phyloP scores from a whole-genome alignment of 73 alveolate genomes.

The Paramecium octaurelia region DNA sequence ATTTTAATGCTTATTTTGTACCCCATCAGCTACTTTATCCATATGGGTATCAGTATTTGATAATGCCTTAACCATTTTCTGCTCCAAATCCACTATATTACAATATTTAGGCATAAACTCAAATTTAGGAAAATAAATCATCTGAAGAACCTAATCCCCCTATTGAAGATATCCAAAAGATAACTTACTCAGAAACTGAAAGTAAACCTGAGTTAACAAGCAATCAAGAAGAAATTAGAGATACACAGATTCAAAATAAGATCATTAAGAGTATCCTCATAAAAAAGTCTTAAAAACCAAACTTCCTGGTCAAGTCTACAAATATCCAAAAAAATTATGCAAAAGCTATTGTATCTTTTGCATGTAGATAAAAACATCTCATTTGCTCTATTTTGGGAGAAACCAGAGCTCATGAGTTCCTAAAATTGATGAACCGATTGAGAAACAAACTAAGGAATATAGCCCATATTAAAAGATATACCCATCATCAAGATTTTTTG shows the following conservation, averaged over 20 bases:
- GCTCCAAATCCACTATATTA: neutral
- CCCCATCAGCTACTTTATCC: neutral
- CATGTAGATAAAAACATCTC: neutral
- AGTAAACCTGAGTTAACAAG: neutral
- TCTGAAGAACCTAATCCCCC: neutral
- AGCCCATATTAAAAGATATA: neutral
- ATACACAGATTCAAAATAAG: neutral
- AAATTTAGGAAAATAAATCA: neutral
- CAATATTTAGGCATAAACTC: neutral
- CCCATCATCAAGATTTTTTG: neutral
- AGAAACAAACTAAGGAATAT: conserved; percentile 24
- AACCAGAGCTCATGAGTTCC: neutral
- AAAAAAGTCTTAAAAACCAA: neutral
- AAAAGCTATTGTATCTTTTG: conserved; percentile 15
- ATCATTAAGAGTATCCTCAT: neutral
- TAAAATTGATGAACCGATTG: neutral
- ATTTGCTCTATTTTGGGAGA: neutral
- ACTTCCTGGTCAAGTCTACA: neutral
- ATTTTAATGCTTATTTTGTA: neutral
- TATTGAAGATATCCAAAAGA: neutral
- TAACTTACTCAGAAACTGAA: neutral
- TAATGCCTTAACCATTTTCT: neutral
- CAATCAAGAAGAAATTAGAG: neutral
- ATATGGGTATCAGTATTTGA: neutral
- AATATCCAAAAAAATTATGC: conserved; percentile 38